Conservation (phyloP, 805 yeast species). For the Yamadazyma insecticola region DNA sequence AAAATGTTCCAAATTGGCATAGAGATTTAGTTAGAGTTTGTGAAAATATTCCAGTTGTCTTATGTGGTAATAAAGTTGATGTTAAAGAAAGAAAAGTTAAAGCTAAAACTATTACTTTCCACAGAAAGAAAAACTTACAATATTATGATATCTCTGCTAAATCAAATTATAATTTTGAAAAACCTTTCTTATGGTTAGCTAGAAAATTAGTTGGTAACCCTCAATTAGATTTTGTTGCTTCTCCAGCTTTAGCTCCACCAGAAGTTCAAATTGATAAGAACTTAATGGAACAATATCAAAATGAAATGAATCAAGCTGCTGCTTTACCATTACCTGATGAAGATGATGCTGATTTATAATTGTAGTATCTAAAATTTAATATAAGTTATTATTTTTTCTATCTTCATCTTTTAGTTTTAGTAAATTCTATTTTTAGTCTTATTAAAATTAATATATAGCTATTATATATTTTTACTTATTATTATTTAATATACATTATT, state of each 20-base stretch:
- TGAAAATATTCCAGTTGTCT: constrained; percentile 98
- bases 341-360: constrained; percentile 97
- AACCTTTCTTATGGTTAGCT: constrained; percentile 99
- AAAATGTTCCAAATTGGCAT: constrained; percentile 99
- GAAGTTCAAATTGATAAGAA: constrained; percentile 97
- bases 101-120: constrained; percentile 99
- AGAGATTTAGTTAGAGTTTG: constrained; percentile 99
- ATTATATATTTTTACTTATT: no score
- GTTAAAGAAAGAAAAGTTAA: constrained; percentile 99
- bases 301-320: constrained; percentile 99
- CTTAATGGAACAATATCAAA: constrained; percentile 97
- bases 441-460: no score
- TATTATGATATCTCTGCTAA: constrained; percentile 99
- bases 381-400: no score
- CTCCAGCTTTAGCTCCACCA: constrained; percentile 99
- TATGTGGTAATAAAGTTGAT: constrained; percentile 99
- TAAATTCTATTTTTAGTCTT: no score
- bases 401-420: no score
- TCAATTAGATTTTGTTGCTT: constrained; percentile 95
- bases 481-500: no score
- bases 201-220: constrained; percentile 99
- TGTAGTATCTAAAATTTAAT: no score
- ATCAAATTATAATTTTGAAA: constrained; percentile 98
- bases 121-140: constrained; percentile 99
- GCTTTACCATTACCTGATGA: constrained; percentile 99